phyloP scores from a whole-genome alignment of 2,329 filamentous ascomycete species.

The Zasmidium angulare region DNA sequence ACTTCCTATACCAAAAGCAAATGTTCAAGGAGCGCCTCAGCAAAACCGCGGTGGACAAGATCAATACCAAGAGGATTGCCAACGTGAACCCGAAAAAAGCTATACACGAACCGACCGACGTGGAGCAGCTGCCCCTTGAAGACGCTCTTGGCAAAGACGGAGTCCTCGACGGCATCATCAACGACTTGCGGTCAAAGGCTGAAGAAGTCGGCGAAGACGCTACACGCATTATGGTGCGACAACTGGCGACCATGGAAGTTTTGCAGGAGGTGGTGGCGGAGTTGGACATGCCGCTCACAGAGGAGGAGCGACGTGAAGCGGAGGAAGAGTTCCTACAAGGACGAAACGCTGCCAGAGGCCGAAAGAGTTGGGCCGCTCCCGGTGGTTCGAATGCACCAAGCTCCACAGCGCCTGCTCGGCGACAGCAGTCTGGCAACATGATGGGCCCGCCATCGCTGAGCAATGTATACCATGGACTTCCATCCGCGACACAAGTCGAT shows the following conservation, averaged over 20 bases:
- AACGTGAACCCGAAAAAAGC: constrained; percentile 54
- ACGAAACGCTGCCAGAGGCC: not conserved
- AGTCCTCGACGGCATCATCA: constrained; percentile 60
- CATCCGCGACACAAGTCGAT: not conserved
- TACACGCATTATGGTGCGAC: constrained; percentile 28
- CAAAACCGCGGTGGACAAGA: constrained; percentile 78
- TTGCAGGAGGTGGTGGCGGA: constrained; percentile 35
- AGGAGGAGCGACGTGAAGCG: constrained; percentile 32
- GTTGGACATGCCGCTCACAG: constrained; percentile 33
- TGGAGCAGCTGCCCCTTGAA: constrained; percentile 49
- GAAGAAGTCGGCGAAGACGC: constrained; percentile 45
- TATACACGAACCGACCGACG: constrained; percentile 58
- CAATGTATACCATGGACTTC: not conserved
- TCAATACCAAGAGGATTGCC: constrained; percentile 69
- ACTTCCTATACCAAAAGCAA: constrained; percentile 68
- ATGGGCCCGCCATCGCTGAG: not conserved
- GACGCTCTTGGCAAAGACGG: constrained; percentile 60
- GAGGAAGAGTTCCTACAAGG: constrained; percentile 21
- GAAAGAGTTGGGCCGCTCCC: not conserved
- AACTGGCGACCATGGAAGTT: constrained; percentile 36
- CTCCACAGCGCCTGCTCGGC: not conserved
- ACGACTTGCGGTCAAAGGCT: constrained; percentile 63
- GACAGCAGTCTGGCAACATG: not conserved
- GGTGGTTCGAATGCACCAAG: not conserved
- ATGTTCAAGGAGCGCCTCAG: constrained; percentile 83